Base-by-base conservation (phyloP, 1,284 basidiomycete genomes). In the Malassezia psittaci region DNA sequence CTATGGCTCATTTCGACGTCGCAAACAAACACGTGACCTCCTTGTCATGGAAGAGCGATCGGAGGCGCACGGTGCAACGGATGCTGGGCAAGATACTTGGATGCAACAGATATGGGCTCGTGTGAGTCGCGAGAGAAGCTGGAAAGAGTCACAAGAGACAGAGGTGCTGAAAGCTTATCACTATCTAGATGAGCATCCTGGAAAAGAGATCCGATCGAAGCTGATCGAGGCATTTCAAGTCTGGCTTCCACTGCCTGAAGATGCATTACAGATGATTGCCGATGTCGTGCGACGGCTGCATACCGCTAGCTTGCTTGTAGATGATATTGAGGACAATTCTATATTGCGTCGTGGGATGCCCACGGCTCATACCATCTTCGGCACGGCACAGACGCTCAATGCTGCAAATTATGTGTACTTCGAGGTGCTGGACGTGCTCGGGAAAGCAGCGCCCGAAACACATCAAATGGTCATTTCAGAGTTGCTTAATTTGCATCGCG, bases 321-420 rank as follows among this genome's bases (percentile, higher is more conserved):
- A 98, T 74, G 94, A 99, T 73, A 93, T 99, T 37, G 90, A 99
- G 76, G 94, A 99, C 69, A 87, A 88, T 63, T 89, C 90, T 0
- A 87, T 91, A 65, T 79, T 98, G 24, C 80, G 94, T 9, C 77
- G 91, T 53, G 91, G 93, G 0, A 80, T 83, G 21, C 94, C 74
- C 82, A 90, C 93, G 13, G 84, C 89, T 0, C 91, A 98, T 77
- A 88, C 87, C 77, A 90, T 96, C 61, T 98, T 93, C 68, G 93
- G 93, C 2, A 78, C 94, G 2, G 89, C 93, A 0, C 91, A 96
- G 73, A 96, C 93, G 0, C 91, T 98, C 78, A 99, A 99, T 74
- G 85, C 88, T 0, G 93, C 91, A 1, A 96, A 96, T 75, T 96
- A 96, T 66, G 88, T 90, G 40, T 96, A 94, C 75, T 96, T 96